phyloP scores from a whole-genome alignment of 805 yeast genomes.

The Candida vaughaniae region DNA sequence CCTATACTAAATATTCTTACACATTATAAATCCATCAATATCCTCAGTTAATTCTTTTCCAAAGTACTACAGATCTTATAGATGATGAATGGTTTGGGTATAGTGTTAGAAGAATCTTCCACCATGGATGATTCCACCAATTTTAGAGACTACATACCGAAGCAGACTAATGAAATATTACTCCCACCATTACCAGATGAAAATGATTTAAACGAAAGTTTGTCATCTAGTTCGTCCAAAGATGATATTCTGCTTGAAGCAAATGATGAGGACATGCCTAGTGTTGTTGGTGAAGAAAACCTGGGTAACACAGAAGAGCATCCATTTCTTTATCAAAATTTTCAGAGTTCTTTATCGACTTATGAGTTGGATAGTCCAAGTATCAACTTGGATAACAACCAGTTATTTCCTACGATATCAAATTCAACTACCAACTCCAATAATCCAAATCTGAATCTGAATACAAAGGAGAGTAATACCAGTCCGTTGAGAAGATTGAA shows the following conservation, averaged over 20 bases:
- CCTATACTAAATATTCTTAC: too few species aligned
- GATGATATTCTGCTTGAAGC: constrained; percentile 1
- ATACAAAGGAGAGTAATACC: constrained; percentile 3
- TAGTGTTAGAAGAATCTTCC: constrained; percentile 27
- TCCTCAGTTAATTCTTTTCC: too few species aligned
- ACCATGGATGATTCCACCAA: not conserved
- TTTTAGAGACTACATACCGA: not conserved
- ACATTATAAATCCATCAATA: too few species aligned
- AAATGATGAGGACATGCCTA: constrained; percentile 2
- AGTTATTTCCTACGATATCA: constrained; percentile 13
- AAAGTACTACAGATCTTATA: too few species aligned
- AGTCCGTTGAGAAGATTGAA: constrained; percentile 37
- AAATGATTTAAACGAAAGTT: constrained; percentile 9
- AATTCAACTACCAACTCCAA: constrained; percentile 3
- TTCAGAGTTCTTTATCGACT: constrained; percentile 15
- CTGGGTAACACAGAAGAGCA: too few species aligned
- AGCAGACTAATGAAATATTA: constrained; percentile 16
- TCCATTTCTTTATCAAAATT: constrained; percentile 10
- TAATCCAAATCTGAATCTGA: not conserved
- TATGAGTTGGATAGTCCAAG: constrained; percentile 26
- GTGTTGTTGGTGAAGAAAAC: not conserved
- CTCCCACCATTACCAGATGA: constrained; percentile 32
- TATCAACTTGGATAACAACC: constrained; percentile 21
- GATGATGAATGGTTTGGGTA: constrained; percentile 32
- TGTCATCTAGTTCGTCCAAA: not conserved